These are phyloP conservation scores for Pestalotiopsis sp. DNA, from an alignment of 2,329 filamentous ascomycete species.

Conservation along the genomic window DNA sequence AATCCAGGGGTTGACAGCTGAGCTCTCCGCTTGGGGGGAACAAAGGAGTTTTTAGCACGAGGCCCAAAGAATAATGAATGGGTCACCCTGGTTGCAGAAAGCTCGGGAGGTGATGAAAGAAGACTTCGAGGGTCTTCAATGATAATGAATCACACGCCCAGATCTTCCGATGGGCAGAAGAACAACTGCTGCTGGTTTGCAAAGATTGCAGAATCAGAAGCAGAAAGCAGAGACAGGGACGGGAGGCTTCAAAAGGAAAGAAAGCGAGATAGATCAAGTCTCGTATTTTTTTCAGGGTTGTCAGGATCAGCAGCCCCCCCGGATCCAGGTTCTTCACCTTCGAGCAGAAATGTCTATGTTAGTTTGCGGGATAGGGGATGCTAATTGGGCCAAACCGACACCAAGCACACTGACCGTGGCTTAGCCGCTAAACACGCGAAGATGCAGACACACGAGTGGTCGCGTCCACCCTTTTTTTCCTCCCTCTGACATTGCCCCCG, in stretches of 20 bases:
- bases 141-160: slow-evolving; percentile 6
- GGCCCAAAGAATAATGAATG: slow-evolving; percentile 5
- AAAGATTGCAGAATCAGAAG: neutral
- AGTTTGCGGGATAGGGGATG: slow-evolving; percentile 9
- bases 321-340: slow-evolving; percentile 1
- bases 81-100: slow-evolving; percentile 4
- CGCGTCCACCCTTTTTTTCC: slow-evolving; percentile 2
- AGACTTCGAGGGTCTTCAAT: neutral
- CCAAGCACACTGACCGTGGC: slow-evolving; percentile 1
- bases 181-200: neutral
- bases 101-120: slow-evolving; percentile 5
- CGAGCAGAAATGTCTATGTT: neutral
- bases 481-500: neutral
- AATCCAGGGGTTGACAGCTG: slow-evolving; percentile 10
- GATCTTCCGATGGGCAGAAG: neutral
- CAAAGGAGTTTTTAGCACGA: slow-evolving; percentile 9
- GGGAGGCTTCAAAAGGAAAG: slow-evolving; percentile 1
- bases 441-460: neutral
- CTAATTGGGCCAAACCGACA: slow-evolving; percentile 4
- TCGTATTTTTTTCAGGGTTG: slow-evolving; percentile 14
- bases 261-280: neutral
- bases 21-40: slow-evolving; percentile 7
- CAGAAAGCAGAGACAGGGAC: neutral
- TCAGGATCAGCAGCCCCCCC: slow-evolving; percentile 12
- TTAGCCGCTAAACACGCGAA: slow-evolving; percentile 7